A percentile compares a stretch with the other conserved stretches of the same genome.
Conservation (phyloP, 2,329 filamentous ascomycete species). For the Arthrobotrys megalospora region DNA sequence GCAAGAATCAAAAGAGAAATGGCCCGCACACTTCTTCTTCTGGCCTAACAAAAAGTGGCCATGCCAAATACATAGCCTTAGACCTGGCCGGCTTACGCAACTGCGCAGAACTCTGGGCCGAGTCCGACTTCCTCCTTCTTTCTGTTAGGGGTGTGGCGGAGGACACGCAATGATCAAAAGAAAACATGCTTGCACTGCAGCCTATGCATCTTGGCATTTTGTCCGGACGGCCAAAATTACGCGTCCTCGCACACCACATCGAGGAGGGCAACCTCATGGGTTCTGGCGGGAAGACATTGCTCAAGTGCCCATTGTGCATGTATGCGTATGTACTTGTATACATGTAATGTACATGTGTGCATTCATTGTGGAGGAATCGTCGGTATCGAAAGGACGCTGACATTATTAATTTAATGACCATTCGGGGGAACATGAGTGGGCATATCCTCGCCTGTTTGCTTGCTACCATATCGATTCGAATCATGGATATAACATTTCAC, state of each 20-base stretch:
- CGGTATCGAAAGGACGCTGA: background rate
- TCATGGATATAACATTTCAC: background rate
- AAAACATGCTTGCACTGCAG: constrained; percentile 57
- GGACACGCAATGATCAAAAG: constrained; percentile 61
- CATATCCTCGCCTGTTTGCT: background rate
- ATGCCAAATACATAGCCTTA: constrained; percentile 47
- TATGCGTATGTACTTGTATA: background rate
- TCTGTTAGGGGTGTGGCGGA: constrained; percentile 54
- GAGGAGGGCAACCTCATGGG: background rate
- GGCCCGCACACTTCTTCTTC: constrained; percentile 5
- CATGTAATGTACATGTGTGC: background rate
- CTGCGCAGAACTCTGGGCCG: constrained; percentile 52
- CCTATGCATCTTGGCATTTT: constrained; percentile 55
- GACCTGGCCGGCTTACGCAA: constrained; percentile 55
- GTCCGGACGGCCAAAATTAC: constrained; percentile 55
- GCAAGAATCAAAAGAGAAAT: constrained; percentile 13
- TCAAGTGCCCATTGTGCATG: background rate
- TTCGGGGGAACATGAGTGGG: constrained; percentile 5
- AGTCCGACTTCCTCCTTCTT: constrained; percentile 38
- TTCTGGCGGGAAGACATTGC: background rate
- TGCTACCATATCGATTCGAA: background rate
- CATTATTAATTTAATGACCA: no score
- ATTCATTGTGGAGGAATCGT: no score
- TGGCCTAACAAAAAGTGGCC: constrained; percentile 21
- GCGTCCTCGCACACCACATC: constrained; percentile 52